Conservation (phyloP, 2,329 filamentous ascomycete species). For the Trichoderma brevicompactum region DNA sequence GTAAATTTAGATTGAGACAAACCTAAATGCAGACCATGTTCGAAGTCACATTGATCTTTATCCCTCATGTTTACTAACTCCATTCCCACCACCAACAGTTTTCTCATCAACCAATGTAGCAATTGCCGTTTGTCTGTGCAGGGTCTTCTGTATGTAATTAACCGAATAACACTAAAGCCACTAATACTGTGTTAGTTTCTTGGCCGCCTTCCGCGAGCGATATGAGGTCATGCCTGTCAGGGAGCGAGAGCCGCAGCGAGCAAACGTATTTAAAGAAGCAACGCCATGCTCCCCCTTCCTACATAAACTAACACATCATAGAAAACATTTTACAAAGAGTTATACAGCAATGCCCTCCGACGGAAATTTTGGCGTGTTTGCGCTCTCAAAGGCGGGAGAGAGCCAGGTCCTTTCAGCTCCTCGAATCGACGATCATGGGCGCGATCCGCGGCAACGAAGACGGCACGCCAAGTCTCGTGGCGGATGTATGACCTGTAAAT, state of each 20-base stretch:
- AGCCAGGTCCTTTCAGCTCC: not conserved
- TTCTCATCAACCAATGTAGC: not conserved
- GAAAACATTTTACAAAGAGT: not conserved
- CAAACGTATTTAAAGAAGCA: constrained; percentile 1
- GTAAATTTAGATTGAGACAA: too few species aligned
- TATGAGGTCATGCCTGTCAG: not conserved
- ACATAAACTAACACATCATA: not conserved
- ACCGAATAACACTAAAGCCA: not conserved
- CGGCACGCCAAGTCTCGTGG: constrained; percentile 22
- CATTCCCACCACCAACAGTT: too few species aligned
- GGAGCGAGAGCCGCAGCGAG: not conserved
- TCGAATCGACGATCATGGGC: constrained; percentile 8
- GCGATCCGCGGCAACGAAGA: constrained; percentile 21
- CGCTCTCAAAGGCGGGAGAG: constrained; percentile 6
- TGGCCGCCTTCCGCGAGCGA: not conserved
- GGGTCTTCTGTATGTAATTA: not conserved
- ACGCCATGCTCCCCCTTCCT: not conserved
- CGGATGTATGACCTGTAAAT: constrained; percentile 25
- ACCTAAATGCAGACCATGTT: too few species aligned
- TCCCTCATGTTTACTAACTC: too few species aligned
- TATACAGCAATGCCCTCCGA: not conserved
- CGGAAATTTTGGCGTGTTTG: constrained; percentile 23
- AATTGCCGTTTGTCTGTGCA: not conserved
- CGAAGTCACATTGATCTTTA: too few species aligned
- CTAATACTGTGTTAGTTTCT: constrained; percentile 10